These are phyloP conservation scores for Candida michaelii DNA, from an alignment of 805 yeast species.

Conservation along the genomic window DNA sequence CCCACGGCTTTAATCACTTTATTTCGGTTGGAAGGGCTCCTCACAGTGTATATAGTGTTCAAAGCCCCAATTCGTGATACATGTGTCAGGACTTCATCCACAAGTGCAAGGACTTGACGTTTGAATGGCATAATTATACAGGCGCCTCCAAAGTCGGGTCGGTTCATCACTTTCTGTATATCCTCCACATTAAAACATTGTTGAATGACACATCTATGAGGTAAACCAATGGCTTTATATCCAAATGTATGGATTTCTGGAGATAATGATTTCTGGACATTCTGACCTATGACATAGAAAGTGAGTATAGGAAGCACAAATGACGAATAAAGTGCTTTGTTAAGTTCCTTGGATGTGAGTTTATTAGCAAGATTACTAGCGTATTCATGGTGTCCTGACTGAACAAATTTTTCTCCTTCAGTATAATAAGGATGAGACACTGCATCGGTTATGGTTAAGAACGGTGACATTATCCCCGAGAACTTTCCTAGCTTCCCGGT, in stretches of 20 bases:
- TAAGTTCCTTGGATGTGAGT: constrained; percentile 8
- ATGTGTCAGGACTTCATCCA: constrained; percentile 16
- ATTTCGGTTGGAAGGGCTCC: constrained; percentile 12
- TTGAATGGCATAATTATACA: constrained; percentile 17
- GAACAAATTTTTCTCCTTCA: neutral
- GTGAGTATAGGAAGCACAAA: constrained; percentile 14
- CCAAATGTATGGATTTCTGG: constrained; percentile 15
- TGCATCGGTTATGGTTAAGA: constrained; percentile 15
- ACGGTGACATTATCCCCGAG: constrained; percentile 14
- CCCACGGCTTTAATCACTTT: constrained; percentile 14
- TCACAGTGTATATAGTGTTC: constrained; percentile 14
- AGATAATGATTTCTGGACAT: constrained; percentile 13
- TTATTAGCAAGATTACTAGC: neutral
- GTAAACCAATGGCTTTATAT: constrained; percentile 16
- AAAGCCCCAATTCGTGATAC: constrained; percentile 17
- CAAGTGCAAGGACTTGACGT: constrained; percentile 13
- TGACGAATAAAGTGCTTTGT: constrained; percentile 10
- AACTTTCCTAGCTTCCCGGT: constrained; percentile 13
- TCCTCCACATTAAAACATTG: constrained; percentile 14
- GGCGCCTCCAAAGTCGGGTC: constrained; percentile 19
- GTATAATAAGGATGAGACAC: neutral
- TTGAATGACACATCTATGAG: constrained; percentile 11
- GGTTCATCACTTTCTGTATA: constrained; percentile 9
- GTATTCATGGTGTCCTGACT: neutral
- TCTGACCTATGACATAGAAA: constrained; percentile 16